These are phyloP conservation scores for Wallacemonas rigidus DNA, from an alignment of 208 protist genomes.

Conservation along the genomic window DNA sequence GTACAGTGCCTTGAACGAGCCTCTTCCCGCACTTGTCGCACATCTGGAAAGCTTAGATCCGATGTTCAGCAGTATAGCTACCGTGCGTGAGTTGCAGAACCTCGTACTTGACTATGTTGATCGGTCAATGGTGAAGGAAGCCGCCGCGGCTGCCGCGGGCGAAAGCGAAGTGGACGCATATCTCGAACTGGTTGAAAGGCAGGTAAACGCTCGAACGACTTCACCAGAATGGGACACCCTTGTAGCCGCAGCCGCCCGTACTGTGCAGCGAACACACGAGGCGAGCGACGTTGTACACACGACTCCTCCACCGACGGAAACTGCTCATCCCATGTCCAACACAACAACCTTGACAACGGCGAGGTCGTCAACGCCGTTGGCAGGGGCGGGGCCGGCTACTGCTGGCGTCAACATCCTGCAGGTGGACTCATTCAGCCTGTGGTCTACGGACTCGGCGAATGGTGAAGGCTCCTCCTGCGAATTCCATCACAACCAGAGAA, in stretches of 20 bases:
- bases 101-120: conserved; percentile 1
- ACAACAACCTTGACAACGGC: too few species aligned
- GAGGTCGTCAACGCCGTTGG: too few species aligned
- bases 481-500: not conserved
- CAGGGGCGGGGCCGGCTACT: not conserved
- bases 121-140: conserved; percentile 4
- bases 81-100: not conserved
- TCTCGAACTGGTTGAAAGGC: not conserved
- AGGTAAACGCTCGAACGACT: not conserved
- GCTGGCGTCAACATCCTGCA: not conserved
- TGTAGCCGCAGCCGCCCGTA: not conserved
- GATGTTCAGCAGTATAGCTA: conserved; percentile 1
- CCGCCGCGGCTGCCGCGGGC: not conserved
- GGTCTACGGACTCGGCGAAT: conserved; percentile 1
- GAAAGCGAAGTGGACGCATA: not conserved
- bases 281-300: not conserved
- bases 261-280: not conserved
- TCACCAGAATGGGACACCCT: conserved; percentile 9
- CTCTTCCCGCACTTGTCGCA: conserved; percentile 2
- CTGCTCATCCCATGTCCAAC: not conserved
- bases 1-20: not conserved
- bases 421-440: conserved; percentile 13
- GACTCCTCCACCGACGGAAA: not conserved
- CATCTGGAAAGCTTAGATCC: conserved; percentile 21
- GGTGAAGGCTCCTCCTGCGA: conserved; percentile 2